phyloP scores from a whole-genome alignment of 805 yeast species.

The Saccharomycodes ludwigii region DNA sequence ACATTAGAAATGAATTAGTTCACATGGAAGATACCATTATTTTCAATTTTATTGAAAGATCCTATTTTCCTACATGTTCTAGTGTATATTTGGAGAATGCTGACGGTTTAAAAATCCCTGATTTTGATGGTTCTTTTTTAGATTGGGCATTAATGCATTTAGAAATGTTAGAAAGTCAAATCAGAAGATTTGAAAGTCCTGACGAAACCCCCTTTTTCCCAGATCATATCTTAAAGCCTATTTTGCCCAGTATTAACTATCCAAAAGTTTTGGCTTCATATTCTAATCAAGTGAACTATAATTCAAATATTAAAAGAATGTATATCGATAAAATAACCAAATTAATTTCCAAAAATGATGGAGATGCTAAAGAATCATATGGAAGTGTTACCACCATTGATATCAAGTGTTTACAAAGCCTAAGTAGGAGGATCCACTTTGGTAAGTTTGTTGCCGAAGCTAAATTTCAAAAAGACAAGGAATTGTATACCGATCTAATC shows the following conservation, averaged over 20 bases:
- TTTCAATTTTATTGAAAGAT: slow-evolving; percentile 83
- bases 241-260: slow-evolving; percentile 67
- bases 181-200: slow-evolving; percentile 86
- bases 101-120: slow-evolving; percentile 38
- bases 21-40: slow-evolving; percentile 96
- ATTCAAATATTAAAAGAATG: slow-evolving; percentile 48
- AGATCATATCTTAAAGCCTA: slow-evolving; percentile 44
- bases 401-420: slow-evolving; percentile 75
- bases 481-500: slow-evolving; percentile 52
- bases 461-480: slow-evolving; percentile 62
- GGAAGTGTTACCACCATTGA: slow-evolving; percentile 83
- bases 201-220: slow-evolving; percentile 91
- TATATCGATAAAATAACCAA: slow-evolving; percentile 74
- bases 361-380: slow-evolving; percentile 73
- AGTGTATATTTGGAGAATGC: slow-evolving; percentile 55
- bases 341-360: slow-evolving; percentile 45
- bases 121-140: slow-evolving; percentile 68
- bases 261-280: slow-evolving; percentile 70
- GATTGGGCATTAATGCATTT: slow-evolving; percentile 75
- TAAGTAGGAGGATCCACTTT: slow-evolving; percentile 88
- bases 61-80: slow-evolving; percentile 70
- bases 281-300: slow-evolving; percentile 64
- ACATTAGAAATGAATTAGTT: slow-evolving; percentile 74
- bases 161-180: slow-evolving; percentile 65
- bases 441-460: slow-evolving; percentile 98